phyloP scores from a whole-genome alignment of 495 filamentous ascomycete species.

The Hypoxylon subgilvum region DNA sequence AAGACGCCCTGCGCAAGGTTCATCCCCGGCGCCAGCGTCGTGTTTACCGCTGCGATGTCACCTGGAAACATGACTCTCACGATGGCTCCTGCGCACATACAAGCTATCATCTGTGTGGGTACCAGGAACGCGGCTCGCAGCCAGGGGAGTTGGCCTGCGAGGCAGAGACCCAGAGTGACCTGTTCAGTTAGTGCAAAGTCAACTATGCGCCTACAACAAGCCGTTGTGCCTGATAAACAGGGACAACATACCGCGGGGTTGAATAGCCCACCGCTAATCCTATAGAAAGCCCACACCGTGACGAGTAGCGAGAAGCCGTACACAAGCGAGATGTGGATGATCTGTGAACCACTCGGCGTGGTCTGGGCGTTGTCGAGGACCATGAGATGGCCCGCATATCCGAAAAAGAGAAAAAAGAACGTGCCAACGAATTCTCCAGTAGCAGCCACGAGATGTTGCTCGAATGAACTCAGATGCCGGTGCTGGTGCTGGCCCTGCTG shows the following conservation, averaged over 20 bases:
- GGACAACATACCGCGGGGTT: slow-evolving; percentile 63
- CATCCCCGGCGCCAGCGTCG: slow-evolving; percentile 60
- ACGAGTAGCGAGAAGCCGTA: slow-evolving; percentile 69
- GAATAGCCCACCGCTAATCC: slow-evolving; percentile 68
- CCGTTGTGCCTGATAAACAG: no score
- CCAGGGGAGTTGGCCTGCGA: slow-evolving; percentile 56
- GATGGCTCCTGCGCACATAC: slow-evolving; percentile 60
- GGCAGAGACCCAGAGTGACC: slow-evolving; percentile 58
- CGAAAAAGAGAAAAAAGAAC: slow-evolving; percentile 59
- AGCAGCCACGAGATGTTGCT: slow-evolving; percentile 44
- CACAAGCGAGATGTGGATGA: slow-evolving; percentile 39
- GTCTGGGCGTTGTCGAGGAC: slow-evolving; percentile 37
- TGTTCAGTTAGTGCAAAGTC: neutral
- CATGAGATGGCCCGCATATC: slow-evolving; percentile 50
- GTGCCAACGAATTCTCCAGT: slow-evolving; percentile 57
- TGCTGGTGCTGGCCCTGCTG: neutral
- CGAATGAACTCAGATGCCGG: slow-evolving; percentile 23
- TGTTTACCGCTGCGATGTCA: slow-evolving; percentile 55
- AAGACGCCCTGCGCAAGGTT: slow-evolving; percentile 68
- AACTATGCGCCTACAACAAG: neutral
- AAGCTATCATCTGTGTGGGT: slow-evolving; percentile 59
- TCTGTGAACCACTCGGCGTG: slow-evolving; percentile 23
- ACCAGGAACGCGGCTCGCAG: slow-evolving; percentile 56
- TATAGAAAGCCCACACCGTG: slow-evolving; percentile 71
- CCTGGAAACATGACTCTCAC: slow-evolving; percentile 61